Base-by-base conservation (phyloP, 2,329 filamentous ascomycete genomes). In the Fusarium sp. region DNA sequence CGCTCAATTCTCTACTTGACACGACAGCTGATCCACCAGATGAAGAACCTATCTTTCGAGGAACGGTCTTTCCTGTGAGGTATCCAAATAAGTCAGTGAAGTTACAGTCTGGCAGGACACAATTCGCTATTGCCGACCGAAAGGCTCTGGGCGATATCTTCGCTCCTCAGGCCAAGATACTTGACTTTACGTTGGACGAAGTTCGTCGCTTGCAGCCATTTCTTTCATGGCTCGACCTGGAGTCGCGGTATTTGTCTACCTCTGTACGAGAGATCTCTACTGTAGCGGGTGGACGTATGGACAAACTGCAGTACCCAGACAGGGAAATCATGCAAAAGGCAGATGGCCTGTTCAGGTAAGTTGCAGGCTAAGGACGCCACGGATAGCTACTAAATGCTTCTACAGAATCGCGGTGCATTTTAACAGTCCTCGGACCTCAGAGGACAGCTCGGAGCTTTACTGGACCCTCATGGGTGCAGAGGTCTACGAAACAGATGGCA, bases 101-200 rank as follows among this genome's bases (percentile, higher is more conserved):
- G 5, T 28, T 80, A 3, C 56, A 71, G 10, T 62, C 71, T 0
- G 73, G 66, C 0, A 49, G 52, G 7, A 63, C 71, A 0, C 66
- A 77, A 28, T 85, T 85, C 54, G 78, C 76, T 16, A 79, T 85
- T 3, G 59, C 76, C 3, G 83, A 85, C 54, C 79, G 80, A 30
- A 76, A 82, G 12, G 23, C 43, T 1, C 58, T 83, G 4, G 57
- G 50, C 0, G 68, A 76, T 6, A 57, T 67, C 1, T 85, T 85
- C 53, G 25, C 54, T 0, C 25, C 58, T 9, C 74, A 64, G 16
- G 77, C 79, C 7, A 82, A 80, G 52, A 64, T 81, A 5, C 72
- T 85, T 0, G 82, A 84, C 62, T 84, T 83, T 57, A 70, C 50
- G 0, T 52, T 83, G 4, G 75, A 82, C 11, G 80, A 85, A 2